Percentiles rank a stretch among this genome's conserved stretches.
These are phyloP conservation scores for Barnettozyma siamensis DNA, from an alignment of 805 yeast species.

Conservation along the genomic window DNA sequence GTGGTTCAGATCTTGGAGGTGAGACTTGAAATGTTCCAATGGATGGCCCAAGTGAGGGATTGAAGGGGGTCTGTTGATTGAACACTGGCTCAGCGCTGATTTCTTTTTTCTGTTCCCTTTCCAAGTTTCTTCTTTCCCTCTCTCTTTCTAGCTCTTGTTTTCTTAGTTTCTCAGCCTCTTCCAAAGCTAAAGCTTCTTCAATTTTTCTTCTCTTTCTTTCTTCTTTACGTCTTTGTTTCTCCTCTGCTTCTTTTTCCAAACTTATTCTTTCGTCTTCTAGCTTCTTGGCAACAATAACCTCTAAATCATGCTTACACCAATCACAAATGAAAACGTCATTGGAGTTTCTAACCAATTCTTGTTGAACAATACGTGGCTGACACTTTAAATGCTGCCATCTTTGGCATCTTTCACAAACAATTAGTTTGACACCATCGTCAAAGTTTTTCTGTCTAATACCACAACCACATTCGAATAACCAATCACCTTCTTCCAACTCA, in stretches of 20 bases:
- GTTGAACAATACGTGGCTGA: constrained; percentile 26
- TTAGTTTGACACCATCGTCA: constrained; percentile 32
- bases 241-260: constrained; percentile 17
- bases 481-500: constrained; percentile 31
- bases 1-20: neutral
- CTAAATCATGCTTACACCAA: constrained; percentile 26
- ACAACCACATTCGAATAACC: constrained; percentile 35
- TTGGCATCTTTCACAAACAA: constrained; percentile 31
- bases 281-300: constrained; percentile 16
- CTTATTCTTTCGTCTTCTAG: constrained; percentile 19
- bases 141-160: constrained; percentile 19
- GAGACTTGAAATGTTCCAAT: constrained; percentile 5
- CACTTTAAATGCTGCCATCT: constrained; percentile 36
- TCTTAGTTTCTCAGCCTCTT: constrained; percentile 16
- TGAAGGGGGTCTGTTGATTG: neutral
- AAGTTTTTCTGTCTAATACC: constrained; percentile 30
- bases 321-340: constrained; percentile 25
- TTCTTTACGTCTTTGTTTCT: constrained; percentile 21
- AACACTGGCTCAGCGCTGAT: neutral
- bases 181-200: constrained; percentile 13
- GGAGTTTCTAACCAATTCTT: constrained; percentile 21
- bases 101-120: constrained; percentile 19
- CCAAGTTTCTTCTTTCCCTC: constrained; percentile 21
- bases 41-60: neutral
- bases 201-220: constrained; percentile 14